These are phyloP conservation scores for Prunus mira DNA, from an alignment of 306 rosid genomes.

Conservation along the genomic window DNA sequence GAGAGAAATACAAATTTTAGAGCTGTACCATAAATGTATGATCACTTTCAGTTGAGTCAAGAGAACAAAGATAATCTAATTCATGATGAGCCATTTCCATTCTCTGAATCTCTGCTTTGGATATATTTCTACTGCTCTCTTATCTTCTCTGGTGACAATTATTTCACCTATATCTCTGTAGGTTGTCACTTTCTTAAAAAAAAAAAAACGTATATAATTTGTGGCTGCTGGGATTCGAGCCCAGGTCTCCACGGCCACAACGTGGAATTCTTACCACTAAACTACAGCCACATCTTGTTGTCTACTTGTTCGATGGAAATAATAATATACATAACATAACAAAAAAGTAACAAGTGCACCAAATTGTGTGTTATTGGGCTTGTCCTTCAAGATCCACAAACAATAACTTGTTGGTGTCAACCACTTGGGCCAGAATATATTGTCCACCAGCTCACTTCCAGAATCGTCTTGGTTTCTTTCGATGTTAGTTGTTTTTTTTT, in stretches of 20 bases:
- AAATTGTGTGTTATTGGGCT: neutral
- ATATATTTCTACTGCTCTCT: neutral
- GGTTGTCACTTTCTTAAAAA: neutral
- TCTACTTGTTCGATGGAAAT: neutral
- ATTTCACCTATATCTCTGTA: too few relatives aligned
- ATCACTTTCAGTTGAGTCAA: neutral
- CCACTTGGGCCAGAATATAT: too few relatives aligned
- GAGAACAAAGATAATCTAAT: neutral
- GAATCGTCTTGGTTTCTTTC: neutral
- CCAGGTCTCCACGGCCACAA: conserved; percentile 31
- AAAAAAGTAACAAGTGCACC: neutral
- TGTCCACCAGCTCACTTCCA: too few relatives aligned
- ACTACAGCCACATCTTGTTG: conserved; percentile 8
- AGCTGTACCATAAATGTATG: neutral
- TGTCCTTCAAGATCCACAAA: neutral
- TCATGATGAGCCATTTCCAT: neutral
- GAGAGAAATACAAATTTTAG: neutral
- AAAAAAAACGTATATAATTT: neutral
- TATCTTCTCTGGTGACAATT: neutral
- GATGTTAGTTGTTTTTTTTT: neutral
- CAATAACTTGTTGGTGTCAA: too few relatives aligned
- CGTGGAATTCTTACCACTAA: conserved; percentile 28
- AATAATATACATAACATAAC: too few relatives aligned
- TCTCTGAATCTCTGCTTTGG: neutral
- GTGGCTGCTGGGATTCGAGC: conserved; percentile 31